Base-by-base conservation (phyloP, 805 yeast species). In the Lipomyces oligophaga region DNA sequence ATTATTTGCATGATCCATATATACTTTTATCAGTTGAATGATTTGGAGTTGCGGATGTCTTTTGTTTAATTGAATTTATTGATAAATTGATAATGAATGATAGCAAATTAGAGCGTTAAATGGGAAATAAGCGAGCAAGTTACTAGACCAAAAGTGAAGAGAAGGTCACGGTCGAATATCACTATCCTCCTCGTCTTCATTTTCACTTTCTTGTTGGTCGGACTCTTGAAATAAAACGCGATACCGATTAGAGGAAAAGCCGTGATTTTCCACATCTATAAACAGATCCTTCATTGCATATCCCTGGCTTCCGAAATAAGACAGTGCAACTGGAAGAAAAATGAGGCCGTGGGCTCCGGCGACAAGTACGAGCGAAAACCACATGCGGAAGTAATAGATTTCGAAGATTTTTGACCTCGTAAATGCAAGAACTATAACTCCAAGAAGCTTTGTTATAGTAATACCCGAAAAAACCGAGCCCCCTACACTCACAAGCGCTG, bases 351-450 rank as follows among this genome's bases (percentile, higher is more conserved):
- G 97, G 1, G 83, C 55, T 0, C 89, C 79, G 1, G 95, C 96
- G 45, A 85, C 70, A 1, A 83, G 52, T 6, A 90, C 82, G 49
- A 90, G 71, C 0, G 88, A 72, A 10, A 85, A 67, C 97, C 97
- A 90, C 96, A 90, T 89, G 51, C 95, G 70, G 72, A 90, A 90
- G 64, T 93, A 90, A 65, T 86, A 90, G 1, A 90, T 77, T 57
- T 87, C 94, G 65, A 90, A 93, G 25, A 90, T 89, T 63, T 83
- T 80, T 16, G 96, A 85, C 53, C 78, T 71, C 0, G 97, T 86
- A 63, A 89, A 88, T 4, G 94, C 95, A 31, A 90, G 69, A 8
- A 90, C 95, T 21, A 74, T 65, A 1, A 90, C 87, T 1, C 98
- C 98, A 57, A 93, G 80, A 19, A 90, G 67, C 61, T 90, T 90